Percentiles rank a stretch among this genome's conserved stretches.
Evolutionary conservation across 768 basidiomycete genomes (phyloP).

Genomic region (Leccinum obscurum): DNA sequence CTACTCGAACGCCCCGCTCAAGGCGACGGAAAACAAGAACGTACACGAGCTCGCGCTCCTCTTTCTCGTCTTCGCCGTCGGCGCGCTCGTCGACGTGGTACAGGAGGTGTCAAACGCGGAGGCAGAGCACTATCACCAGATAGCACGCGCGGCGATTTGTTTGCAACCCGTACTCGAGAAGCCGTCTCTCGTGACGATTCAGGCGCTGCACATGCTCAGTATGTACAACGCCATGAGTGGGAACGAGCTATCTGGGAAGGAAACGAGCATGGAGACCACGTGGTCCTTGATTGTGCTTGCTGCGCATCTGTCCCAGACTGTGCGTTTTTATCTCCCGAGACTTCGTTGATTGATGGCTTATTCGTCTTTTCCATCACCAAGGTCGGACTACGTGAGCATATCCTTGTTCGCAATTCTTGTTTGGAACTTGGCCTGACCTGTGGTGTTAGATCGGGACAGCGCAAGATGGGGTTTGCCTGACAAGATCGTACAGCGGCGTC

Average conservation of each 20-base stretch:
- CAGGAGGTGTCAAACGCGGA: constrained; percentile 35
- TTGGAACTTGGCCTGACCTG: constrained; percentile 11
- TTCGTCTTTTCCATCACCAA: constrained; percentile 27
- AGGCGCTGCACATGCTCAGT: constrained; percentile 65
- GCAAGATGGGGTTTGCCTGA: constrained; percentile 61
- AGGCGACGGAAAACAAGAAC: constrained; percentile 38
- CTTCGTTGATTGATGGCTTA: constrained; percentile 10
- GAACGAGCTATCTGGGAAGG: constrained; percentile 51
- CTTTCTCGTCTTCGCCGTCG: constrained; percentile 53
- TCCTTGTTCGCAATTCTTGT: not conserved
- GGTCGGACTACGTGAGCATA: constrained; percentile 64
- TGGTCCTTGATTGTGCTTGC: constrained; percentile 69
- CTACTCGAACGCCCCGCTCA: constrained; percentile 33
- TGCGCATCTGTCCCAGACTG: constrained; percentile 63
- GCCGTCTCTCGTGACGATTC: constrained; percentile 69
- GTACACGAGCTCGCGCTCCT: constrained; percentile 51
- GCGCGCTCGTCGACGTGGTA: constrained; percentile 43
- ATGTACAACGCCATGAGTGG: constrained; percentile 72
- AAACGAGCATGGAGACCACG: constrained; percentile 72
- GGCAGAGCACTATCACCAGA: constrained; percentile 66
- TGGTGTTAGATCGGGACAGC: constrained; percentile 56
- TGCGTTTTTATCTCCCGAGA: constrained; percentile 35
- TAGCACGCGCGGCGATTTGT: constrained; percentile 63
- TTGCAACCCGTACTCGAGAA: constrained; percentile 71
- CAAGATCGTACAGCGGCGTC: constrained; percentile 63